Base-by-base conservation (phyloP, 176 grass and related monocot species). In the Poa pratensis region DNA sequence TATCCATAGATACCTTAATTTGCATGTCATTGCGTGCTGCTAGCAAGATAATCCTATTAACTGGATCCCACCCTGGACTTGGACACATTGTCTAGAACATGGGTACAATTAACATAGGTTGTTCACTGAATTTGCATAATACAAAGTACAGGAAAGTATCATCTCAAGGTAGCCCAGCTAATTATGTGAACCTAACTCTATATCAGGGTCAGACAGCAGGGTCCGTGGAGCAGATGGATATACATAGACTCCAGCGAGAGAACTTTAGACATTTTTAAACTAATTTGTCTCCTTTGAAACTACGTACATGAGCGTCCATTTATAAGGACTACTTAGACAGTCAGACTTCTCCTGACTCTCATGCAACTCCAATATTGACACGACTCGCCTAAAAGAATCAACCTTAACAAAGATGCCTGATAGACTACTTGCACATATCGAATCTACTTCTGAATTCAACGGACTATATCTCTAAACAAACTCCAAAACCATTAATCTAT, bases 21-120 rank as follows among this genome's bases (percentile, higher is more conserved):
- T 3, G 1, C 32, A 69, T 69, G 23, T 62, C 59, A 62, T 27
- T 62, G 59, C 12, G 23, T 62, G 64, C 15, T 9, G 64, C 34
- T 32, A 69, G 65, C 65, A 69, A 39, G 34, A 69, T 69, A 69
- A 69, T 69, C 65, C 34, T 69, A 69, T 69, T 19, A 69, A 69
- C 17, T 67, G 65, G 32, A 69, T 69, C 34, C 32, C 32, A 34
- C 65, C 32, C 8, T 69, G 32, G 32, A 19, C 17, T 39, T 69
- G 4, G 15, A 18, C 39, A 69, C 16, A 67, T 20, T 69, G 7
- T 69, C 32, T 69, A 69, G 65, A 69, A 37, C 65, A 39, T 17
- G 17, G 9, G 32, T 20, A 68, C 16, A 17, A 10, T 16, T 67
- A 67, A 64, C n/a, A 24, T 27, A 62, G 23, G n/a, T 59, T 59